Evolutionary conservation across 2,329 filamentous ascomycete genomes (phyloP).

Genomic region (Colletotrichum gigasporum): DNA sequence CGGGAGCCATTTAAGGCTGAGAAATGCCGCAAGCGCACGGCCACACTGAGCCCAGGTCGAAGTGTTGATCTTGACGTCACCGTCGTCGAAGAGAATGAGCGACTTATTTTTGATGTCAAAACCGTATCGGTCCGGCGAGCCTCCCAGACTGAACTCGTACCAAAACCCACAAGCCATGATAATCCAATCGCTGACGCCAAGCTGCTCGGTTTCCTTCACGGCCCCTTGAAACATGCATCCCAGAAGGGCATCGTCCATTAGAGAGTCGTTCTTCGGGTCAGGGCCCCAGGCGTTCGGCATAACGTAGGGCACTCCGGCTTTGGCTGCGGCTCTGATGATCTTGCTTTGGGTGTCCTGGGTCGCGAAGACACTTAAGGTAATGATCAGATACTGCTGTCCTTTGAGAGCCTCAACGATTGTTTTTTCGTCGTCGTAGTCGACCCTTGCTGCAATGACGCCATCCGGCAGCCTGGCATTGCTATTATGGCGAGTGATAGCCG

Average conservation of each 20-base stretch:
- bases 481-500: constrained; percentile 58
- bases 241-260: constrained; percentile 11
- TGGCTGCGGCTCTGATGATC: constrained; percentile 58
- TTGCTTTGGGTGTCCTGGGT: constrained; percentile 52
- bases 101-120: constrained; percentile 56
- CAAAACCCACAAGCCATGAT: constrained; percentile 56
- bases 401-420: constrained; percentile 58
- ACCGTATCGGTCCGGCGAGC: constrained; percentile 47
- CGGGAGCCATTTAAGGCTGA: constrained; percentile 46
- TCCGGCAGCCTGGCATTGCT: constrained; percentile 53
- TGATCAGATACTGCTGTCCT: constrained; percentile 64
- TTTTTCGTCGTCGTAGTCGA: constrained; percentile 54
- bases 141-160: constrained; percentile 61
- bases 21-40: constrained; percentile 44
- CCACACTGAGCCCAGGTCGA: constrained; percentile 70
- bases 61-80: constrained; percentile 62
- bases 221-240: constrained; percentile 28
- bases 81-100: constrained; percentile 64
- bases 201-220: constrained; percentile 48
- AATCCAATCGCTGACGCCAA: constrained; percentile 45
- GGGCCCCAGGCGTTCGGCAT: constrained; percentile 58
- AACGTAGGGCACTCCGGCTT: constrained; percentile 60
- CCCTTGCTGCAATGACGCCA: constrained; percentile 48
- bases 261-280: constrained; percentile 35
- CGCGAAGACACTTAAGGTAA: constrained; percentile 54